phyloP scores from a whole-genome alignment of 2,329 filamentous ascomycete genomes.

The Arthrobotrys megalospora region DNA sequence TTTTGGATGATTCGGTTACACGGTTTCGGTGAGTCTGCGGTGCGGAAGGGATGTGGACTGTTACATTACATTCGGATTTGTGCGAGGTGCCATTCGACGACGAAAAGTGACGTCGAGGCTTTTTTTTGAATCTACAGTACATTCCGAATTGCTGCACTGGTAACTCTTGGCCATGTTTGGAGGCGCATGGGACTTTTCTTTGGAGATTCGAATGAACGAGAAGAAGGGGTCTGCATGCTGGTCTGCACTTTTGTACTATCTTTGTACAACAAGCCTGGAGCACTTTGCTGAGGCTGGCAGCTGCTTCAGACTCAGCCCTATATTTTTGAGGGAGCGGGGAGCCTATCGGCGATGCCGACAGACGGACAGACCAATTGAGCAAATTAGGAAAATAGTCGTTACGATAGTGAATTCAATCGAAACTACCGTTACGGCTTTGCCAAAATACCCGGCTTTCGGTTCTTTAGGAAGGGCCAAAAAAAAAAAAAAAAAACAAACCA shows the following conservation, averaged over 20 bases:
- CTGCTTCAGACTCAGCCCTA: slow-evolving; percentile 9
- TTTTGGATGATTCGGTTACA: neutral
- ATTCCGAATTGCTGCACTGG: neutral
- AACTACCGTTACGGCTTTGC: no score
- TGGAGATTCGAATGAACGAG: neutral
- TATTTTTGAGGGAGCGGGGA: neutral
- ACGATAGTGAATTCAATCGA: neutral
- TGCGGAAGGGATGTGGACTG: neutral
- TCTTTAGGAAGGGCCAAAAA: no score
- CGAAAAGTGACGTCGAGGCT: neutral
- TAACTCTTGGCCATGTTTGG: no score
- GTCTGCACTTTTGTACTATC: neutral
- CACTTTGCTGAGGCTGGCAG: neutral
- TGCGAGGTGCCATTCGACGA: neutral
- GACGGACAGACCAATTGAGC: neutral
- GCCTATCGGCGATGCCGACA: neutral
- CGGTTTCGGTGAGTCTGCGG: neutral
- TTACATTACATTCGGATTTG: slow-evolving; percentile 2
- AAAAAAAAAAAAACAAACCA: no score
- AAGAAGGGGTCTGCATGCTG: neutral
- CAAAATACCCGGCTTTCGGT: no score
- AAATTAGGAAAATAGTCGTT: neutral
- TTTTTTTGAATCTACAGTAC: neutral
- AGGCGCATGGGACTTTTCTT: no score
- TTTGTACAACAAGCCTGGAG: neutral